Conservation (phyloP, 192 early-diverging fungal species). For the Coemansia sp. region DNA sequence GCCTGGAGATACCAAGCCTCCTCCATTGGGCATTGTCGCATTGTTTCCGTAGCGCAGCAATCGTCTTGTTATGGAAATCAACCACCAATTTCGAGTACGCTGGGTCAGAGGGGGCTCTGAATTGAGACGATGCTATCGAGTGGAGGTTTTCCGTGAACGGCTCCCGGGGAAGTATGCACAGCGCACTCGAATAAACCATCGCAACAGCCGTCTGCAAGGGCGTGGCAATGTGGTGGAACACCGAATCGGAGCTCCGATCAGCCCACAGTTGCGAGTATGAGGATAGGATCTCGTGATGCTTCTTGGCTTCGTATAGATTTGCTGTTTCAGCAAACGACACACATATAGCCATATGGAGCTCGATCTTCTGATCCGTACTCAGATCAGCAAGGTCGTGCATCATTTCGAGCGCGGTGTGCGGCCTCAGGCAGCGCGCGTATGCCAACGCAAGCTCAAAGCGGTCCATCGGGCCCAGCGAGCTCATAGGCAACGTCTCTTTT, state of each 20-base stretch:
- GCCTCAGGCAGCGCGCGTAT: slow-evolving; percentile 37
- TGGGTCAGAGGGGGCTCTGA: slow-evolving; percentile 15
- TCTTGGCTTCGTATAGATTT: slow-evolving; percentile 7
- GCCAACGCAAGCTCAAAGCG: slow-evolving; percentile 32
- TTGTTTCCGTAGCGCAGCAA: not conserved
- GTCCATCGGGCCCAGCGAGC: not conserved
- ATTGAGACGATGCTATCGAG: slow-evolving; percentile 25
- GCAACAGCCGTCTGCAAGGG: slow-evolving; percentile 10
- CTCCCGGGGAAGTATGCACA: slow-evolving; percentile 31
- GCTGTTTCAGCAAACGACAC: slow-evolving; percentile 30
- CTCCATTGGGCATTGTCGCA: not conserved
- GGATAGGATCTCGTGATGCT: not conserved
- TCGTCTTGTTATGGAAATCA: not conserved
- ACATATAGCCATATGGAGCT: slow-evolving; percentile 23
- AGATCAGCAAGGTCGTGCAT: not conserved
- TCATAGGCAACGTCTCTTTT: not conserved
- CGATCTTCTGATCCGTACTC: slow-evolving; percentile 12
- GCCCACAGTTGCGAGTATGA: slow-evolving; percentile 8
- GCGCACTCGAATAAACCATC: slow-evolving; percentile 19
- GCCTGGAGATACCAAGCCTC: slow-evolving; percentile 4
- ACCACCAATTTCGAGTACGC: slow-evolving; percentile 2
- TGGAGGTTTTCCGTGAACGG: slow-evolving; percentile 44
- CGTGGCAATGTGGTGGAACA: slow-evolving; percentile 1
- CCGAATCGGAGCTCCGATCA: not conserved
- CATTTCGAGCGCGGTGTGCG: not conserved